A percentile compares a stretch with the other conserved stretches of the same genome.
Conservation (phyloP, 1,284 basidiomycete species). For the Inonotus hispidus region DNA sequence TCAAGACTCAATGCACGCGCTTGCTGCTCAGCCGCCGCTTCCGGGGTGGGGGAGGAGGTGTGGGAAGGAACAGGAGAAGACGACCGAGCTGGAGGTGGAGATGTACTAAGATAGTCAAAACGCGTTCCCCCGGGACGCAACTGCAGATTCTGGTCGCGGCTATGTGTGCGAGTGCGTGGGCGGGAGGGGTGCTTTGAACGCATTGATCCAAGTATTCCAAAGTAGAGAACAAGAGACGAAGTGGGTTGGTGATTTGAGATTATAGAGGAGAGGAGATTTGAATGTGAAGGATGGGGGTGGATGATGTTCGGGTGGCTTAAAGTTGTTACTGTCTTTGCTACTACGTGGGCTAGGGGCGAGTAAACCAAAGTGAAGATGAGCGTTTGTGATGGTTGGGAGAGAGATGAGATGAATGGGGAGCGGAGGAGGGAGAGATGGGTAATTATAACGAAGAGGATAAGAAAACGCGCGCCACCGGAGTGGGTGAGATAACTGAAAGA, state of each 20-base stretch:
- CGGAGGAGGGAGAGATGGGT: not conserved
- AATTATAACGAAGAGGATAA: not conserved
- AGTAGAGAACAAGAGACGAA: constrained; percentile 14
- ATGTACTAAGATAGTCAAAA: constrained; percentile 47
- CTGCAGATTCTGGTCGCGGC: constrained; percentile 1
- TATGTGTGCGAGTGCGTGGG: constrained; percentile 5
- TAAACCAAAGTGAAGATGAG: constrained; percentile 9
- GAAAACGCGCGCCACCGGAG: not conserved
- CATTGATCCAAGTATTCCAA: constrained; percentile 2
- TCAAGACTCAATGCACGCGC: not conserved
- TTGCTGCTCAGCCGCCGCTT: not conserved
- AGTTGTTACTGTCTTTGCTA: not conserved
- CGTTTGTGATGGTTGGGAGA: not conserved
- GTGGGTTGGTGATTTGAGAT: constrained; percentile 23
- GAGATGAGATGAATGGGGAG: not conserved
- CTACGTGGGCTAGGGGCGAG: not conserved
- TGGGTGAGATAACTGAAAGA: too few relatives aligned
- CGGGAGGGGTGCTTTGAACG: constrained; percentile 3
- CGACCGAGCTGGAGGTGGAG: constrained; percentile 23
- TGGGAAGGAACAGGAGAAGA: constrained; percentile 19
- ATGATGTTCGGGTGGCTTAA: constrained; percentile 2
- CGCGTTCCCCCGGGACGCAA: constrained; percentile 61
- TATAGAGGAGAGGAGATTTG: not conserved
- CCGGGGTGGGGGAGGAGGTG: constrained; percentile 19
- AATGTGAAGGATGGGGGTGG: not conserved